Evolutionary conservation across 2,329 filamentous ascomycete genomes (phyloP), one percentile per base, ranked within the genome.

Genomic region (Ophiognomonia clavigignenti-juglandacearum): DNA sequence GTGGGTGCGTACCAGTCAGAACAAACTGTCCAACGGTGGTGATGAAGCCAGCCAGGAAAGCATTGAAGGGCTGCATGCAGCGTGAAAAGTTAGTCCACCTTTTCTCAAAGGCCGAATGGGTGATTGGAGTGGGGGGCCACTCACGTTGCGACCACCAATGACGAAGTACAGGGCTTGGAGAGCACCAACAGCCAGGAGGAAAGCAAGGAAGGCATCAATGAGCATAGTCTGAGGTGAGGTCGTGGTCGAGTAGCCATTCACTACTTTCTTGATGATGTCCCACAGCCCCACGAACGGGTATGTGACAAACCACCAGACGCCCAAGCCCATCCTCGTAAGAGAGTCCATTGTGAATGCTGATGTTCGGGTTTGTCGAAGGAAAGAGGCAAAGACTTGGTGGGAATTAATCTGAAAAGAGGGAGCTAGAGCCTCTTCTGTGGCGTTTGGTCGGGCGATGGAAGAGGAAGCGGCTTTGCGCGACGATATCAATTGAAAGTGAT

Each of bases 21-120:
- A 98, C 93, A 66, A 98, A 98, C 66, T 98, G 93, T 53, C 93
- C 93, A 54, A 98, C 92, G 1, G 92, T 93, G 14, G 92, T 89
- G 52, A 82, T 84, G 74, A 98, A 98, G 39, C 93, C 95, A 26
- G 91, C 88, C 26, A 98, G 82, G 74, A 98, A 98, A 55, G 95
- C 93, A 67, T 98, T 98, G 77, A 98, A 98, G 9, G 93, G 93
- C 92, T 97, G 61, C 50, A 46, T 7, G 24, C n/a, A 27, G 18
- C 39, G 26, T 6, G 9, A 2, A 43, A 61, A 51, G 64, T 57
- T 27, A 48, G 52, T 54, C 31, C 24, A 26, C 32, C 50, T 47
- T 27, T 8, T 10, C n/a, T 1, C 5, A 9, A 8, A 16, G 23
- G 20, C 2, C 4, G 16, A 19, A 14, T 24, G 4, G 18, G n/a